Percentiles rank a stretch among this genome's conserved stretches.
These are phyloP conservation scores for Fusarium keratoplasticum DNA, from an alignment of 2,329 filamentous ascomycete species.

Conservation along the genomic window DNA sequence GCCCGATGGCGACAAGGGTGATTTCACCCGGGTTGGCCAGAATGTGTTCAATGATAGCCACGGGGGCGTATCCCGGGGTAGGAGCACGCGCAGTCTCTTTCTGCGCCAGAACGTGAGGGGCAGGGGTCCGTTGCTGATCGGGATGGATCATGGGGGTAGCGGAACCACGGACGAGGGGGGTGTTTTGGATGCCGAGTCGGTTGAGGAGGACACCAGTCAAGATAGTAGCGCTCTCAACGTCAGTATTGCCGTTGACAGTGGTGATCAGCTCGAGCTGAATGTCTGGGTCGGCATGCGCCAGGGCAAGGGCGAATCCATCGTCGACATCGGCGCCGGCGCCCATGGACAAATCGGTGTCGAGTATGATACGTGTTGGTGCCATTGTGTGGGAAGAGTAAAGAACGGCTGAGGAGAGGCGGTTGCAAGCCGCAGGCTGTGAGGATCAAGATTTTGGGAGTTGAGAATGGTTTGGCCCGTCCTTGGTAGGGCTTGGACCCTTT, in stretches of 20 bases:
- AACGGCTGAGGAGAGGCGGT: not conserved
- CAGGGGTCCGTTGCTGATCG: not conserved
- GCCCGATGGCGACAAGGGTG: constrained; percentile 18
- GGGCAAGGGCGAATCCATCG: constrained; percentile 66
- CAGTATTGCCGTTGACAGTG: constrained; percentile 86
- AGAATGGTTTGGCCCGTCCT: not conserved
- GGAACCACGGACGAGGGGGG: constrained; percentile 13
- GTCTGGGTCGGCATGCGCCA: constrained; percentile 58
- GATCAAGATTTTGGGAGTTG: not conserved
- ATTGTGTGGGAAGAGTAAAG: constrained; percentile 56
- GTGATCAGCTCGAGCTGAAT: constrained; percentile 81
- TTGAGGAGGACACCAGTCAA: constrained; percentile 19
- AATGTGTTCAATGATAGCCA: constrained; percentile 18
- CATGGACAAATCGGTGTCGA: constrained; percentile 25
- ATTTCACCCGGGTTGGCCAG: constrained; percentile 22
- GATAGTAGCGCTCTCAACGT: constrained; percentile 80
- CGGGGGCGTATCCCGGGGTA: constrained; percentile 8
- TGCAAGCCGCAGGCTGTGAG: not conserved
- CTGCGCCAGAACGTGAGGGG: constrained; percentile 7
- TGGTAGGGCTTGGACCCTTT: not conserved
- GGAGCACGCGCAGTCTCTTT: constrained; percentile 4
- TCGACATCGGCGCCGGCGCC: constrained; percentile 72
- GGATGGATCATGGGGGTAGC: constrained; percentile 12
- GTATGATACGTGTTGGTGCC: constrained; percentile 68
- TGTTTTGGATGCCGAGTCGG: constrained; percentile 6